Percentiles rank a stretch among this genome's conserved stretches.
phyloP scores from a whole-genome alignment of 1,139 yeast genomes.

The Keqinozyma sinolaborantium region DNA sequence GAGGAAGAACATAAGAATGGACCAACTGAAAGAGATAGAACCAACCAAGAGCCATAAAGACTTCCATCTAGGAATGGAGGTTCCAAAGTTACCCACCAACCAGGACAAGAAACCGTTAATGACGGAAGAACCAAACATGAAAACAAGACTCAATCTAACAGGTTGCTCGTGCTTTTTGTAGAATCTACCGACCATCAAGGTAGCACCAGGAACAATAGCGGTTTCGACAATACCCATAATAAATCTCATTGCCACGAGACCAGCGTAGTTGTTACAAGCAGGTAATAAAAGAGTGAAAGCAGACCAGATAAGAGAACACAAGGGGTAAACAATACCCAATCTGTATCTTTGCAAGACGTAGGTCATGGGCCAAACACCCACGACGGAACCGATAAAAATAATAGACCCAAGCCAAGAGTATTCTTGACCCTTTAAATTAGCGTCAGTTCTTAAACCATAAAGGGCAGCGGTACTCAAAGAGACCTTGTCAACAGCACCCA shows the following conservation, averaged over 20 bases:
- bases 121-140: constrained; percentile 26
- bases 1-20: constrained; percentile 19
- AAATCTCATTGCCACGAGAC: constrained; percentile 30
- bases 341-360: constrained; percentile 21
- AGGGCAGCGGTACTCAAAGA: constrained; percentile 41
- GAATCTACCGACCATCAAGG: constrained; percentile 26
- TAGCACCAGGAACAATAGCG: constrained; percentile 38
- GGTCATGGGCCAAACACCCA: constrained; percentile 38
- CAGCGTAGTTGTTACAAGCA: constrained; percentile 25
- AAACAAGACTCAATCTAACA: constrained; percentile 20
- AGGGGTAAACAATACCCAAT: constrained; percentile 26
- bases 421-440: constrained; percentile 32
- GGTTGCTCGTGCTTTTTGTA: constrained; percentile 25
- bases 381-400: constrained; percentile 44
- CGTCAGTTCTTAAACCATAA: constrained; percentile 35
- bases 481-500: constrained; percentile 44
- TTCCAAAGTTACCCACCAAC: constrained; percentile 25
- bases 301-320: constrained; percentile 24
- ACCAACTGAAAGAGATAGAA: constrained; percentile 24
- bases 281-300: constrained; percentile 19
- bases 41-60: constrained; percentile 28
- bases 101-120: constrained; percentile 28
- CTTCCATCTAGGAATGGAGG: constrained; percentile 26
- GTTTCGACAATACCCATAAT: constrained; percentile 33
- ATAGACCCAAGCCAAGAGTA: constrained; percentile 48